Conservation (phyloP, 139 green algal species). For the Zygnema cylindricum region DNA sequence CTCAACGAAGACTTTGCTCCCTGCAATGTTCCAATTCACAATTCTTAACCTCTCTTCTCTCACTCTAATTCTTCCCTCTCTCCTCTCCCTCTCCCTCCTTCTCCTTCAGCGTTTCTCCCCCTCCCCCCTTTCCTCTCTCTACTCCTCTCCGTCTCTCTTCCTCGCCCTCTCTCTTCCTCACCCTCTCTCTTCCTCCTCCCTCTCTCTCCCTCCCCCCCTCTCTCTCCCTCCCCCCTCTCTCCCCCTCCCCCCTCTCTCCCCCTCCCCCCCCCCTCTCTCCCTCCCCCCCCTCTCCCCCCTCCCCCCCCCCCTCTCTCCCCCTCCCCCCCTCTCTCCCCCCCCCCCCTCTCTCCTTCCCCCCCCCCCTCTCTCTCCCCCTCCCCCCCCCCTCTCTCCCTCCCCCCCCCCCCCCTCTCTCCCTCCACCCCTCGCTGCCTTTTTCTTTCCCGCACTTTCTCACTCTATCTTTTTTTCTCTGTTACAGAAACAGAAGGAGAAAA, state of each 20-base stretch:
- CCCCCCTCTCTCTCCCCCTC: slow-evolving; percentile 6
- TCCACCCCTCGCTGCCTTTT: background rate
- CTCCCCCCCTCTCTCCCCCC: background rate
- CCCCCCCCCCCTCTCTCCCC: background rate
- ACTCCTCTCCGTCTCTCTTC: background rate
- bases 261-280: background rate
- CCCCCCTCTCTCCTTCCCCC: background rate
- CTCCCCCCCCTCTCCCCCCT: background rate
- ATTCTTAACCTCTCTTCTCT: background rate
- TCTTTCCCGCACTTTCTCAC: background rate
- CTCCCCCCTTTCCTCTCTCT: background rate
- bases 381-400: no score
- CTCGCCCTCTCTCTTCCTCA: background rate
- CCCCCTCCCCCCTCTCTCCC: background rate
- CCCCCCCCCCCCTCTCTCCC: slow-evolving; percentile 14
- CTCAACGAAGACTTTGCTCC: background rate
- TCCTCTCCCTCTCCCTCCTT: background rate
- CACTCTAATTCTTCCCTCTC: background rate
- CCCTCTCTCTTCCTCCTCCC: background rate
- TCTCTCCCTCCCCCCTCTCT: background rate
- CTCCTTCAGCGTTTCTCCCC: background rate
- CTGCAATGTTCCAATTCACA: background rate
- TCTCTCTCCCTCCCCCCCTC: background rate
- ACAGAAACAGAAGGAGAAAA: background rate
- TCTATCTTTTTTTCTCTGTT: background rate